Evolutionary conservation across 805 yeast genomes (phyloP), one percentile per base, ranked within the genome.

Genomic region (Starmerella potacharoeniae): DNA sequence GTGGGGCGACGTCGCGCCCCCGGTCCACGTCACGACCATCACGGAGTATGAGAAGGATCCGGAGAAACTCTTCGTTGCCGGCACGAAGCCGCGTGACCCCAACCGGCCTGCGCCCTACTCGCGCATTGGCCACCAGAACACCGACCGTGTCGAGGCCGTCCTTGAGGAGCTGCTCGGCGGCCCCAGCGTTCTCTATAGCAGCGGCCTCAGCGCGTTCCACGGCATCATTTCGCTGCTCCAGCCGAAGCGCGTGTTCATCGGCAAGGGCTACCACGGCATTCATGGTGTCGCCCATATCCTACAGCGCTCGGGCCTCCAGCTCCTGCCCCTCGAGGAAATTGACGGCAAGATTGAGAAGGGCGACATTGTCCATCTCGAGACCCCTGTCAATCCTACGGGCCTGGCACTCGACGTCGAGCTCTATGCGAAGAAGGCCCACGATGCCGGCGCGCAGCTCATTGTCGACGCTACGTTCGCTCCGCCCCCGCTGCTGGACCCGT

Each of bases 391-490:
- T 68, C 97, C 97, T 17, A 79, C 75, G 47, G 95, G 95, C 1
- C 69, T 74, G 2, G 78, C 82, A 10, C 75, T 73, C 60, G 87
- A 86, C 66, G 77, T 90, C 55, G 67, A 70, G 36, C 68, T 76
- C 51, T 84, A 77, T 65, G 91, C 86, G 2, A 73, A 79, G 6
- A 76, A 74, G 59, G 95, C 95, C 0, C 95, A 87, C 66, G 71
- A 75, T 1, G 77, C 79, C 55, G 95, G 95, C 16, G 96, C 95
- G 0, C 60, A 72, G 30, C 69, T 89, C 13, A 64, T 80, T 22
- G 82, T 86, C n/a, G 97, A 90, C 68, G 77, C 96, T 1, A 91
- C 97, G 0, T 86, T 91, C 71, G 97, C 96, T 9, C 96, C 97
- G 28, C 95, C 95, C 11, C 96, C 96, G 13, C 70, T 89, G 56